Evolutionary conservation across 2,329 filamentous ascomycete genomes (phyloP), one percentile per base, ranked within the genome.

Genomic region (Rutstroemia sp.): DNA sequence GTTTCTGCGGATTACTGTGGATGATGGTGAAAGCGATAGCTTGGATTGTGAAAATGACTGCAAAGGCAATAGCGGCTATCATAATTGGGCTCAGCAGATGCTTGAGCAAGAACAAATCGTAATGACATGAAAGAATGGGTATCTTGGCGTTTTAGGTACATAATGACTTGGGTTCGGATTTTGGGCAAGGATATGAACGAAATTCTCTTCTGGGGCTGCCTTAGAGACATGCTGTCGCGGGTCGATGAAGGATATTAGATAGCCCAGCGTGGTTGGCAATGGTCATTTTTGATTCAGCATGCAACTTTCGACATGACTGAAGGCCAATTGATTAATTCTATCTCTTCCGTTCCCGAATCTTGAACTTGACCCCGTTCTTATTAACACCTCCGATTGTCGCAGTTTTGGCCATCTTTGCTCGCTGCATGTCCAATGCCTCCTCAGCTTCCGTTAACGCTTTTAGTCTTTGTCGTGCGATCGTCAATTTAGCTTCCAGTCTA

Each of bases 351-450:
- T 81, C 76, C 60, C 80, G 77, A 55, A 84, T 76, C 73, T 82
- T 84, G 60, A 84, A 78, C 72, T 82, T 84, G 69, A 78, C 78
- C 23, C 83, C 82, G 40, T 74, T 73, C 67, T 81, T 82, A 27
- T 79, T 84, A n/a, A 75, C 65, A 14, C 81, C 80, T 39, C 80
- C 80, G 5, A 78, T 76, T 2, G 82, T 85, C 8, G 78, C 74
- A 61, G 81, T 83, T 73, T 86, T 86, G 38, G 80, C 81, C 82
- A 85, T 86, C 68, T 78, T 80, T 17, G 81, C 79, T 58, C 78
- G 74, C 69, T 85, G 81, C 54, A 82, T 58, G 59, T 82, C 81
- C 25, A 86, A 73, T 62, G 78, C 72, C 40, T 74, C 70, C 69
- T 86, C 83, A 23, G 81, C 78, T 21, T 76, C 72, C n/a, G 76